Percentiles rank a stretch among this genome's conserved stretches.
Evolutionary conservation across 1,284 basidiomycete species (phyloP).

Genomic region (Pyrrhoderma noxium): DNA sequence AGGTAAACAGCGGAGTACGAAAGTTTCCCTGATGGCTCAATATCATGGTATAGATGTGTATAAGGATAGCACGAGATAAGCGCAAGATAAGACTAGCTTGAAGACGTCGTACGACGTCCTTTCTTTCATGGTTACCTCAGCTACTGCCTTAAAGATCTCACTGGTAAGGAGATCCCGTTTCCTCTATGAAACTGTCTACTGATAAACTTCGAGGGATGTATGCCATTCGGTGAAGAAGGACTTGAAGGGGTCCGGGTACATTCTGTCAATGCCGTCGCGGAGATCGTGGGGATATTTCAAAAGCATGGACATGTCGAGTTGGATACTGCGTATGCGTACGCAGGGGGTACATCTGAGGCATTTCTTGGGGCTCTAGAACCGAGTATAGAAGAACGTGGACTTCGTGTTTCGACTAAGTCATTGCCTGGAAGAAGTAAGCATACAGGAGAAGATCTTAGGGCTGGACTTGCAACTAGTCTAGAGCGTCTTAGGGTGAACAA

Average conservation of each 20-base stretch:
- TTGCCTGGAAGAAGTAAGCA: background rate
- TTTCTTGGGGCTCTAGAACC: background rate
- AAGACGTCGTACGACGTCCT: too few species aligned
- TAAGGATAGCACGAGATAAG: too few species aligned
- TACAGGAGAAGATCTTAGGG: constrained; percentile 19
- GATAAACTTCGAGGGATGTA: constrained; percentile 35
- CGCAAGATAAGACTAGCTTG: too few species aligned
- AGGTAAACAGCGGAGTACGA: too few species aligned
- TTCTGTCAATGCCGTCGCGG: constrained; percentile 33
- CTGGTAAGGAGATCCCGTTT: background rate
- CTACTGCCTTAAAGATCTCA: background rate
- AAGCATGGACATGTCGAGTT: constrained; percentile 37
- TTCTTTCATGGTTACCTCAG: background rate
- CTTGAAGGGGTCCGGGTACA: constrained; percentile 36
- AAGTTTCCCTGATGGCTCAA: too few species aligned
- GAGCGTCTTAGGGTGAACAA: constrained; percentile 31
- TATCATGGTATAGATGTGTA: too few species aligned
- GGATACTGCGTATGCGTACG: constrained; percentile 45
- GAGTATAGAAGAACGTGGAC: background rate
- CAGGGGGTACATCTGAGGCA: constrained; percentile 42
- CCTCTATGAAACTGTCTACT: background rate
- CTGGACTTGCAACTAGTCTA: constrained; percentile 34
- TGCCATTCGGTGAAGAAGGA: constrained; percentile 40
- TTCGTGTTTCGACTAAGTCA: background rate
- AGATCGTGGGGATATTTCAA: constrained; percentile 41